Evolutionary conservation across 306 rosid genomes (phyloP), one percentile per base, ranked within the genome.

Genomic region (Rosa lucieae): DNA sequence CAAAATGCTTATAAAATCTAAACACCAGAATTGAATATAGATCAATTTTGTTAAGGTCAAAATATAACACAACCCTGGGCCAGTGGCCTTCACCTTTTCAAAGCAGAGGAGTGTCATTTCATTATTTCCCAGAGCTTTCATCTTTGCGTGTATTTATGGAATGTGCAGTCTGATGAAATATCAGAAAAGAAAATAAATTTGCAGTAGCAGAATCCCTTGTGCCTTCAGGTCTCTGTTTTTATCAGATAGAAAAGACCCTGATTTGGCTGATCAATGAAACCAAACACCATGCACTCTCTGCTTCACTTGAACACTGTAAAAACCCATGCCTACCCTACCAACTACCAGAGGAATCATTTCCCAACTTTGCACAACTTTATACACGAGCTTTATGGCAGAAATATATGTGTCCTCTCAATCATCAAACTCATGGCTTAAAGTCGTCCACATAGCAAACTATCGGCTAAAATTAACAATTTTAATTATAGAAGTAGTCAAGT

Each of bases 181-280:
- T 14, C 6, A 29, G n/a, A 63, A 40, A 15, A 37, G 46, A 39
- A 35, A 66, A 37, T 37, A 35, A 66, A 15, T 17, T 37, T 35
- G 70, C 67, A 62, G 67, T 0, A 65, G 46, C 46, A 35, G 23
- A 66, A 15, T 15, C 44, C 10, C 14, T 74, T 13, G 39, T 21
- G 69, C 10, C 68, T 40, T 23, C 9, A 10, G 15, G 6, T 58
- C 1, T 21, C 46, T 12, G n/a, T 21, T 56, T 67, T 9, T 43
- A n/a, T 39, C 79, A 47, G 23, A 52, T 39, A 32, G 26, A n/a
- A 42, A 72, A 40, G 78, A 63, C 73, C 70, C 52, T 79, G 68
- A 73, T 75, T 42, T 26, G 83, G 39, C 83, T 74, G 66, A 39
- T 52, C 70, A 43, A 23, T 73, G 68, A 18, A 66, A 43, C n/a